Conservation (phyloP, 331 rosid species). For the Acacia concinna region DNA sequence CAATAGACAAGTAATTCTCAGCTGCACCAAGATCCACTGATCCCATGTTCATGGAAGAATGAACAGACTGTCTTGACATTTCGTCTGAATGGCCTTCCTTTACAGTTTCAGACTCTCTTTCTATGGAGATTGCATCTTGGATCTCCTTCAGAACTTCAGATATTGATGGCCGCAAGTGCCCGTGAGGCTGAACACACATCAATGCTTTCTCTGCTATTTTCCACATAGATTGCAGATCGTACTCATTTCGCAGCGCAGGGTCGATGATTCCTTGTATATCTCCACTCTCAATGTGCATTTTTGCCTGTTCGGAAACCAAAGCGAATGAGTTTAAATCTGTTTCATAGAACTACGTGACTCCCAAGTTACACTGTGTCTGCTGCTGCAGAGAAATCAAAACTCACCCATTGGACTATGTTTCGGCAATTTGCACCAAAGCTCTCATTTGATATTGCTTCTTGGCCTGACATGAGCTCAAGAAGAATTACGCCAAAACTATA, state of each 20-base stretch:
- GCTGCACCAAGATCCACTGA: constrained; percentile 46
- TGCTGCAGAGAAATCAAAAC: constrained; percentile 30
- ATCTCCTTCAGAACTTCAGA: constrained; percentile 97
- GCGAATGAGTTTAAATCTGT: background rate
- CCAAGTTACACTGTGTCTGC: background rate
- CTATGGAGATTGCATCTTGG: constrained; percentile 83
- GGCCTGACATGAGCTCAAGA: constrained; percentile 96
- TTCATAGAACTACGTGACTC: background rate
- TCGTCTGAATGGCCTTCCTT: constrained; percentile 48
- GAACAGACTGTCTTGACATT: constrained; percentile 43
- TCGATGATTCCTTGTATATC: constrained; percentile 94
- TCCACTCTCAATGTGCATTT: constrained; percentile 83
- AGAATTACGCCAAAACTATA: constrained; percentile 97
- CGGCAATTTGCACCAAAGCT: constrained; percentile 90
- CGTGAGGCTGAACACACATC: constrained; percentile 94
- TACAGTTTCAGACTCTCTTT: constrained; percentile 50
- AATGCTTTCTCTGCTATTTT: constrained; percentile 97
- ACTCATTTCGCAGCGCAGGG: constrained; percentile 59
- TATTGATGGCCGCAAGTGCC: constrained; percentile 82
- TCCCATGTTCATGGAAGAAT: constrained; percentile 48
- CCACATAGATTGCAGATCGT: constrained; percentile 95
- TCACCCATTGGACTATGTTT: constrained; percentile 96
- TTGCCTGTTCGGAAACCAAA: constrained; percentile 57
- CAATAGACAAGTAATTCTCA: constrained; percentile 47
- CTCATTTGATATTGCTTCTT: constrained; percentile 94